Conservation (phyloP, 163 green algal species). For the Chlamydomonas reinhardtii region DNA sequence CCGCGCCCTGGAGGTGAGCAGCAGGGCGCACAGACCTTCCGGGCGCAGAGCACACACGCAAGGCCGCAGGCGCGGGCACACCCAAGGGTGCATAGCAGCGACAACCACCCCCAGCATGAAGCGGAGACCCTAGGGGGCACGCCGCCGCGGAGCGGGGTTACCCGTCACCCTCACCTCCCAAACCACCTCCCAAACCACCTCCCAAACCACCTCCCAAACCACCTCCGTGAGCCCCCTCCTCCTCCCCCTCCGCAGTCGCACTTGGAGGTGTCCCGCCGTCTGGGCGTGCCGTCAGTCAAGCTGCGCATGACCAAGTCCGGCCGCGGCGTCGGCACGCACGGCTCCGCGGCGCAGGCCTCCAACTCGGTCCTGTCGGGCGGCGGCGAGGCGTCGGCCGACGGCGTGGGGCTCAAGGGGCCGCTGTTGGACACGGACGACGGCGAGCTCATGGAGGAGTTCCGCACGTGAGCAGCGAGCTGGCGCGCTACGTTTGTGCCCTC, state of each 20-base stretch:
- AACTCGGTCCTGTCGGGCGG: neutral
- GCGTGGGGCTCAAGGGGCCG: too few species aligned
- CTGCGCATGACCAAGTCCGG: neutral
- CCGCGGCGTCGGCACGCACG: too few species aligned
- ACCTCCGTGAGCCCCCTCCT: neutral
- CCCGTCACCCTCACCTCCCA: neutral
- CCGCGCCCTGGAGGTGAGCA: constrained; percentile 49
- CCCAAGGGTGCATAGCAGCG: too few species aligned
- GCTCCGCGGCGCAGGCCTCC: neutral
- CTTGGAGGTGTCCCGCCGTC: constrained; percentile 1
- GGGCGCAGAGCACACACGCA: too few species aligned
- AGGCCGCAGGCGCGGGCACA: too few species aligned
- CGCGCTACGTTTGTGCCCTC: too few species aligned
- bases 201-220: neutral
- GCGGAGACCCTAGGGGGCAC: too few species aligned
- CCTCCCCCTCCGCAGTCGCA: neutral
- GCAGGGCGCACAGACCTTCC: too few species aligned
- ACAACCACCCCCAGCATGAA: too few species aligned
- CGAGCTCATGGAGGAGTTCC: constrained; percentile 21
- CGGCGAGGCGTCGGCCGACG: neutral
- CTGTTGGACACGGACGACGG: constrained; percentile 31
- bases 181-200: neutral
- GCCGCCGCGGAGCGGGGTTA: too few species aligned
- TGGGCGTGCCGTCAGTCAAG: neutral
- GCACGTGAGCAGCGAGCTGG: constrained; percentile 6